Conservation (phyloP, 768 basidiomycete genomes). For the Lactarius evosmus region DNA sequence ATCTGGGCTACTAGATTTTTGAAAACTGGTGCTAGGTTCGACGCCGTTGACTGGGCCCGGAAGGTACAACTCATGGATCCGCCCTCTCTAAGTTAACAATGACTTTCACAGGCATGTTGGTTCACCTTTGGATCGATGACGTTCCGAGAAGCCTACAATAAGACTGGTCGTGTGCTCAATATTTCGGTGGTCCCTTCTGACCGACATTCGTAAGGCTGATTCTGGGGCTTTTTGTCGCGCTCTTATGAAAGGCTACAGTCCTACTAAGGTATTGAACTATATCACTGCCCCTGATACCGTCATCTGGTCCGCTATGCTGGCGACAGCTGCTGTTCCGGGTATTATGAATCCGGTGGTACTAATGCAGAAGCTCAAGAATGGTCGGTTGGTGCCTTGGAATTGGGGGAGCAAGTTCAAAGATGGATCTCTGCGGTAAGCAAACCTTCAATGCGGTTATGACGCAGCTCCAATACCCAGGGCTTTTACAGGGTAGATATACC, state of each 20-base stretch:
- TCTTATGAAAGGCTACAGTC: constrained; percentile 45
- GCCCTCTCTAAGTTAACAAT: not conserved
- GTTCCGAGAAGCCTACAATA: constrained; percentile 90
- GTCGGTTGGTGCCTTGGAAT: constrained; percentile 83
- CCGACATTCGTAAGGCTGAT: constrained; percentile 64
- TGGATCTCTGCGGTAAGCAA: constrained; percentile 71
- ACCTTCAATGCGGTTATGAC: not conserved
- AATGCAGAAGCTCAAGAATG: constrained; percentile 86
- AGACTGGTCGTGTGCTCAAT: constrained; percentile 91
- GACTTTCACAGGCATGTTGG: constrained; percentile 60
- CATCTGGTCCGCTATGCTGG: constrained; percentile 77
- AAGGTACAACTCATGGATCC: constrained; percentile 52
- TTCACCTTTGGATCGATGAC: constrained; percentile 94
- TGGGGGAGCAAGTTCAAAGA: constrained; percentile 95
- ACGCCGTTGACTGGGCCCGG: constrained; percentile 82
- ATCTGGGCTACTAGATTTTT: constrained; percentile 72
- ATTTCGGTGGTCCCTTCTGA: constrained; percentile 91
- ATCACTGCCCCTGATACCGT: constrained; percentile 92
- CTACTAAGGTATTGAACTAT: constrained; percentile 94
- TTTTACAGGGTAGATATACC: constrained; percentile 85
- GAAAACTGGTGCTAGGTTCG: constrained; percentile 93
- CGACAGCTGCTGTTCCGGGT: constrained; percentile 93
- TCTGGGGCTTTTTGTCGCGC: not conserved
- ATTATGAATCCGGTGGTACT: constrained; percentile 94
- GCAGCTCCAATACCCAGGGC: not conserved